Evolutionary conservation across 1,139 yeast genomes (phyloP), one percentile per base, ranked within the genome.

Genomic region (Entelexis paramagnoliae): DNA sequence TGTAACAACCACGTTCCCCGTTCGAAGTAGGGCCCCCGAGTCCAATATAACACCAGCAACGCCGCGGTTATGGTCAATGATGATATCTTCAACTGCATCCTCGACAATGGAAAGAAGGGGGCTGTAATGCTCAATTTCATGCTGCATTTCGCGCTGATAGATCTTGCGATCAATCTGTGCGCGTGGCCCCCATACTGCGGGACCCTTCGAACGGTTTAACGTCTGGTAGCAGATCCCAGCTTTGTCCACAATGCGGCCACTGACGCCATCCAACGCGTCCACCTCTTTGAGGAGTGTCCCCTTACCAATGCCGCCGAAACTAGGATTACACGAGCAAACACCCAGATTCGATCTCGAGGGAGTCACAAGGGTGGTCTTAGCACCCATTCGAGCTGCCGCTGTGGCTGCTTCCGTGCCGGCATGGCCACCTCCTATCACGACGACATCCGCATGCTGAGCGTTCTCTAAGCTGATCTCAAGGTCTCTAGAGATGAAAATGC

Each of bases 351-450:
- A 65, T 30, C 79, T 65, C 49, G 72, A 73, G 0, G 96, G 98
- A 0, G 98, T 91, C 2, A 93, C 73, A 30, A 93, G 72, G 1
- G 83, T 70, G 0, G 97, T 86, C 2, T 64, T 58, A 1, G 83
- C 76, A 0, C 97, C 96, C 0, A 85, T 66, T 56, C 98, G 73
- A 1, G 97, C 95, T 0, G 95, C 74, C 0, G 93, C 98, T 0
- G 96, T 76, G 2, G 96, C 93, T 0, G 99, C 98, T 67, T 93
- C 99, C 61, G 95, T 83, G 3, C 99, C 99, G 36, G 98, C 98
- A 69, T 93, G 99, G 0, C 99, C 99, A 11, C 95, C 99, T 3
- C 99, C 99, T 24, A 93, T 79, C 3, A 93, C 91, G 1, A 91
- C 75, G 0, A 89, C 96, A 1, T 91, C 89, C 4, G 50, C 44